A percentile compares a stretch with the other conserved stretches of the same genome.
Conservation (phyloP, 345 rosid species). For the Salix exigua region DNA sequence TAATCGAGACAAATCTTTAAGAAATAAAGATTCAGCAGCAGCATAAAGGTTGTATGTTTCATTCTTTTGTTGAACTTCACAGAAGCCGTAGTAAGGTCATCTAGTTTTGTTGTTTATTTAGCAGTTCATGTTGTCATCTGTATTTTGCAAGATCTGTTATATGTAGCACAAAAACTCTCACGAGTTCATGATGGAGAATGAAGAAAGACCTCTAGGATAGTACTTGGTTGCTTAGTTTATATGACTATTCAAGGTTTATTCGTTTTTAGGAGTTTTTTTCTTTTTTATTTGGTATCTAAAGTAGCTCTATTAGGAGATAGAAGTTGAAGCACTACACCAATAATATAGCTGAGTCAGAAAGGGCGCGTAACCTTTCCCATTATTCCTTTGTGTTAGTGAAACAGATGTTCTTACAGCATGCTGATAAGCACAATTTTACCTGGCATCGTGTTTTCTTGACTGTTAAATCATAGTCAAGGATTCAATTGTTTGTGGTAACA, state of each 20-base stretch:
- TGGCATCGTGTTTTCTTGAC: background rate
- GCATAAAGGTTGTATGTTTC: background rate
- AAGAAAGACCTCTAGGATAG: background rate
- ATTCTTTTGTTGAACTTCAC: background rate
- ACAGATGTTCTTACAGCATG: background rate
- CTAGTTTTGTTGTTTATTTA: background rate
- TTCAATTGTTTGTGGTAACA: constrained; percentile 1
- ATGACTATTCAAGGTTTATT: background rate
- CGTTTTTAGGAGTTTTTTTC: background rate
- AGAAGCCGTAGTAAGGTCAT: background rate
- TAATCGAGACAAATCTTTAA: background rate
- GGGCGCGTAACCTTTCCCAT: background rate
- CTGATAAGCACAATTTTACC: background rate
- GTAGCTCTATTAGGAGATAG: background rate
- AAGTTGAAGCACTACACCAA: background rate
- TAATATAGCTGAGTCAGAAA: background rate
- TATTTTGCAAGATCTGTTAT: background rate
- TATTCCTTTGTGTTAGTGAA: background rate
- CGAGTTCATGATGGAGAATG: background rate
- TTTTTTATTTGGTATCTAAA: background rate
- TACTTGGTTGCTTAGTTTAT: background rate
- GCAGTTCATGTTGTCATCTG: background rate
- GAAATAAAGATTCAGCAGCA: background rate
- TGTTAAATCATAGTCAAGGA: background rate
- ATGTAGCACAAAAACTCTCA: background rate